Conservation (phyloP, 768 basidiomycete genomes). For the Naganishia antarctica region DNA sequence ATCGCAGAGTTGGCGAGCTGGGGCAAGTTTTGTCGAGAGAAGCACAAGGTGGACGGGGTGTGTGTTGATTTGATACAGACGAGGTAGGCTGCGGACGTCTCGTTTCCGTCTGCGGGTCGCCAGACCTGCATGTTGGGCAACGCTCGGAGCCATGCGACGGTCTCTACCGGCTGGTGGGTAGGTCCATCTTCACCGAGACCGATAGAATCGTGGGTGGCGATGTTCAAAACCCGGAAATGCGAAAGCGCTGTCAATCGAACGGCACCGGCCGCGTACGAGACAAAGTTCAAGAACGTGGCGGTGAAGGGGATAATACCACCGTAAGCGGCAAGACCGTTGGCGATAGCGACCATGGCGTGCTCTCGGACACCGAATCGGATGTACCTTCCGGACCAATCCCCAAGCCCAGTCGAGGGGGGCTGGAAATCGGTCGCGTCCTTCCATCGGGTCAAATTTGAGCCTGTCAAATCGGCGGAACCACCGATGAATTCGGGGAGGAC, state of each 20-base stretch:
- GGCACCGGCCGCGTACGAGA: constrained; percentile 88
- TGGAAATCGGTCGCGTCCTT: constrained; percentile 83
- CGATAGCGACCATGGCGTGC: constrained; percentile 94
- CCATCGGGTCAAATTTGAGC: constrained; percentile 83
- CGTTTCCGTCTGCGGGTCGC: constrained; percentile 83
- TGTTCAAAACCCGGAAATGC: constrained; percentile 86
- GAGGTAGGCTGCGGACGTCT: constrained; percentile 88
- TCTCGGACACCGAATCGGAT: constrained; percentile 96
- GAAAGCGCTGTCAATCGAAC: constrained; percentile 85
- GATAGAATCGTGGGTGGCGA: constrained; percentile 93
- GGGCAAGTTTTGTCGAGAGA: constrained; percentile 56
- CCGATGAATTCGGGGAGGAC: constrained; percentile 75
- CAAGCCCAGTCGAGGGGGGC: constrained; percentile 74
- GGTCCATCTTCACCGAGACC: constrained; percentile 81
- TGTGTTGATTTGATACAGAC: constrained; percentile 67
- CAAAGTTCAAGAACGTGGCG: constrained; percentile 92
- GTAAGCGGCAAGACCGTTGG: constrained; percentile 83
- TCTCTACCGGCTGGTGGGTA: constrained; percentile 92
- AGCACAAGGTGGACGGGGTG: constrained; percentile 65
- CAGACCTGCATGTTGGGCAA: constrained; percentile 82
- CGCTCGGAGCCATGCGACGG: constrained; percentile 76
- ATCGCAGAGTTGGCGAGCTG: constrained; percentile 83
- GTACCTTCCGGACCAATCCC: constrained; percentile 79
- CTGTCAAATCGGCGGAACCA: constrained; percentile 87
- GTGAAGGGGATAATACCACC: constrained; percentile 85